A percentile compares a stretch with the other conserved stretches of the same genome.
Conservation (phyloP, 257 asterid species). For the Pogostemon cablin region DNA sequence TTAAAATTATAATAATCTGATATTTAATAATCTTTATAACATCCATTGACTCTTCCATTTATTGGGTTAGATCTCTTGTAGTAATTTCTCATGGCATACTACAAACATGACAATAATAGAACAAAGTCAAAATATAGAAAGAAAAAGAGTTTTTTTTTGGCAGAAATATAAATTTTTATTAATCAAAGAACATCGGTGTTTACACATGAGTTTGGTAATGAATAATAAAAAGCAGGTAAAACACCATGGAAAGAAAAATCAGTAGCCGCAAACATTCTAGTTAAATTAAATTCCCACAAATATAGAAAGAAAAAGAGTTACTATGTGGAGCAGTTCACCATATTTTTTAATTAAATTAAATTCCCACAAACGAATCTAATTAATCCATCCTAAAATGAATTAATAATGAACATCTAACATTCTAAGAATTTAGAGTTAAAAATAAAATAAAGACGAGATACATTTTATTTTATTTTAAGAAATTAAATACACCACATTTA, state of each 20-base stretch:
- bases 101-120: constrained; percentile 34
- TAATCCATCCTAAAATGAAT: neutral
- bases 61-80: constrained; percentile 31
- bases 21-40: neutral
- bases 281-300: neutral
- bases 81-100: constrained; percentile 27
- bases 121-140: constrained; percentile 11
- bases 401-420: constrained; percentile 7
- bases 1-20: neutral
- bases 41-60: constrained; percentile 22
- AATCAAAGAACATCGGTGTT: too few species aligned
- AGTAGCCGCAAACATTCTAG: too few species aligned
- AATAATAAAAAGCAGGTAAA: too few species aligned
- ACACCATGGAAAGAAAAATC: too few species aligned
- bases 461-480: too few species aligned
- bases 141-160: neutral
- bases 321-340: neutral
- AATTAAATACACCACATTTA: too few species aligned
- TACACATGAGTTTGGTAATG: too few species aligned
- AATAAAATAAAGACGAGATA: neutral
- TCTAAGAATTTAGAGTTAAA: constrained; percentile 16
- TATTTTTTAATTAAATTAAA: neutral
- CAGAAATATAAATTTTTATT: too few species aligned
- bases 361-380: constrained; percentile 10
- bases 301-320: neutral